These are phyloP conservation scores for Oidiodendron maius DNA, from an alignment of 495 filamentous ascomycete species.

Conservation along the genomic window DNA sequence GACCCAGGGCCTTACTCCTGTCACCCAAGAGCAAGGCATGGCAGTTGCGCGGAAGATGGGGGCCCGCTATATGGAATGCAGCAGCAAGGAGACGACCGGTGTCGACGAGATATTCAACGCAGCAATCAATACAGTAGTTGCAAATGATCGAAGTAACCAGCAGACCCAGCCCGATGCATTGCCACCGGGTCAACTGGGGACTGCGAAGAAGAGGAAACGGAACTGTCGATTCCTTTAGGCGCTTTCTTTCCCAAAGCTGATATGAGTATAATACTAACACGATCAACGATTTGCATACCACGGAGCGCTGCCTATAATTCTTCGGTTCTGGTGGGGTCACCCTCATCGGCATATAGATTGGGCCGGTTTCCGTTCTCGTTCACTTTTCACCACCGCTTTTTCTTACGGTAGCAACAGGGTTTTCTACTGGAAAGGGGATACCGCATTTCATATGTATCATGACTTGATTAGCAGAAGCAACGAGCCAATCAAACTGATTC, in stretches of 20 bases:
- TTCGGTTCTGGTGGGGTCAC: conserved; percentile 7
- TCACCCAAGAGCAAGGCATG: conserved; percentile 83
- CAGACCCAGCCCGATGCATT: conserved; percentile 18
- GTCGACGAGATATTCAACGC: conserved; percentile 92
- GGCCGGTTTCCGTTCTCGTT: conserved; percentile 11
- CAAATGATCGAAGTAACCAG: conserved; percentile 50
- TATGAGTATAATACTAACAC: conserved; percentile 23
- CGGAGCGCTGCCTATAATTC: conserved; percentile 12
- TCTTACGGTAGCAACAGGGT: conserved; percentile 18
- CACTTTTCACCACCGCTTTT: conserved; percentile 8
- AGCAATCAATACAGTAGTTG: conserved; percentile 82
- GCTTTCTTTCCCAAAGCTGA: conserved; percentile 13
- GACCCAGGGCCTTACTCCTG: conserved; percentile 92
- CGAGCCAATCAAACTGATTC: conserved; percentile 11
- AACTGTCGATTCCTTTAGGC: conserved; percentile 65
- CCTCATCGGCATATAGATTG: conserved; percentile 11
- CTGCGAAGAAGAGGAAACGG: conserved; percentile 61
- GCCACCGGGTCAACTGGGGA: conserved; percentile 20
- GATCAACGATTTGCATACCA: conserved; percentile 23
- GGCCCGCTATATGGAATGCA: conserved; percentile 94
- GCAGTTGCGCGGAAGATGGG: conserved; percentile 88
- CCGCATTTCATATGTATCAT: conserved; percentile 23
- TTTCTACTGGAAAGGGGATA: conserved; percentile 12
- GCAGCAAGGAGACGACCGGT: conserved; percentile 91
- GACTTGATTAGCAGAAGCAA: conserved; percentile 16